phyloP scores from a whole-genome alignment of 2,329 filamentous ascomycete genomes.

The Xylaria sp. region DNA sequence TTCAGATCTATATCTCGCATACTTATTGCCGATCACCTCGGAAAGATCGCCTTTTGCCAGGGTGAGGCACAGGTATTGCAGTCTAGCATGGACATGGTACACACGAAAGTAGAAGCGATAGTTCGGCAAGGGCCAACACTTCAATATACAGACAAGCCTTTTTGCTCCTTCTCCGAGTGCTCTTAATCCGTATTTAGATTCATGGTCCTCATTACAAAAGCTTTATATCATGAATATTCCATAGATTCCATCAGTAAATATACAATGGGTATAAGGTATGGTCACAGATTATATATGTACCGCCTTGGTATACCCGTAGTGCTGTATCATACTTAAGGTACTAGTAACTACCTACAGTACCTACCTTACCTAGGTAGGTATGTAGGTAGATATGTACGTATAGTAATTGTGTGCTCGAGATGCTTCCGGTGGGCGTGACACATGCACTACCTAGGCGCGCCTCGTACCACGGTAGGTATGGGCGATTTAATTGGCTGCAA shows the following conservation, averaged over 20 bases:
- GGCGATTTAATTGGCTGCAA: too few species aligned
- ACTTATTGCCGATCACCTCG: background rate
- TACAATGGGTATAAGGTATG: too few species aligned
- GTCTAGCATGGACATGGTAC: background rate
- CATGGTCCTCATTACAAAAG: background rate
- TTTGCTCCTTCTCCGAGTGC: too few species aligned
- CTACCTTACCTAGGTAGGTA: background rate
- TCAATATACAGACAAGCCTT: background rate
- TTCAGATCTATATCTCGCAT: background rate
- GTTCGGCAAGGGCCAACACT: background rate
- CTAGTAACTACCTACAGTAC: background rate
- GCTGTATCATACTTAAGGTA: background rate
- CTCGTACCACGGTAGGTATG: too few species aligned
- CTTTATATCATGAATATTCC: background rate
- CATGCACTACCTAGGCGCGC: background rate
- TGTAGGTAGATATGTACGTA: background rate
- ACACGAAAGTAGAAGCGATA: background rate
- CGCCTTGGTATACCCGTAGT: background rate
- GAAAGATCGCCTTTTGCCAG: background rate
- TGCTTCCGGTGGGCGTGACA: background rate
- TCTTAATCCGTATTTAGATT: background rate
- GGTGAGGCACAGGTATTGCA: too few species aligned
- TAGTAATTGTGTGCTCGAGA: background rate
- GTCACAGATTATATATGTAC: too few species aligned
- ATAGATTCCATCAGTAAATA: background rate